Conservation (phyloP, 2,329 filamentous ascomycete genomes). For the Penicillium capsulatum region DNA sequence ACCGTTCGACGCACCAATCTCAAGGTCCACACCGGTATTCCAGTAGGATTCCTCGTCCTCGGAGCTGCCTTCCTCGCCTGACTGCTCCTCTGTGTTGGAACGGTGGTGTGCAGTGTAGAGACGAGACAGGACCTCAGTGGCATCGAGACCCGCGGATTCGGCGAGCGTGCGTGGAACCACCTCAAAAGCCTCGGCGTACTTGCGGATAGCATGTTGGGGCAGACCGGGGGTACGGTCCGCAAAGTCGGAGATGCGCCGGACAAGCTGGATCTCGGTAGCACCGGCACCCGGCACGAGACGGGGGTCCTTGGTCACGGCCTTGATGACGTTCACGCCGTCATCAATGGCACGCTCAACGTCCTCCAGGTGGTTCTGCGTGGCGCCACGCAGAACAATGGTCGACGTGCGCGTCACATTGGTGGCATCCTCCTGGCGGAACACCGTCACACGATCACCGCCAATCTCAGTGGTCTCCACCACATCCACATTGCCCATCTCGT, state of each 20-base stretch:
- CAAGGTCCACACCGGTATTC: constrained; percentile 90
- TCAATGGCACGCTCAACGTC: constrained; percentile 96
- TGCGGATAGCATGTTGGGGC: constrained; percentile 93
- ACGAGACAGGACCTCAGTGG: constrained; percentile 89
- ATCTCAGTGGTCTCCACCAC: constrained; percentile 97
- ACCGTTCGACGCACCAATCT: constrained; percentile 77
- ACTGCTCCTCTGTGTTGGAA: constrained; percentile 21
- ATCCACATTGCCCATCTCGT: constrained; percentile 95
- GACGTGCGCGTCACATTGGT: constrained; percentile 87
- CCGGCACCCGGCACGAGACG: constrained; percentile 90
- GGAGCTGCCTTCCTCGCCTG: constrained; percentile 34
- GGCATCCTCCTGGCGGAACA: constrained; percentile 82
- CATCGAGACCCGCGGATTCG: constrained; percentile 91
- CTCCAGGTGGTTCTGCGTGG: constrained; percentile 96
- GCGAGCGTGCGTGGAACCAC: constrained; percentile 91
- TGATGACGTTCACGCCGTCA: constrained; percentile 96
- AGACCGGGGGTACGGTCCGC: constrained; percentile 91
- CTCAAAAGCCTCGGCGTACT: constrained; percentile 96
- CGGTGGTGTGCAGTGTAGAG: constrained; percentile 87
- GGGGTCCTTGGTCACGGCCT: constrained; percentile 92
- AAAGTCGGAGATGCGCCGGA: constrained; percentile 83
- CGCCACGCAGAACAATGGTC: constrained; percentile 88
- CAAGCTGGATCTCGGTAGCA: constrained; percentile 88
- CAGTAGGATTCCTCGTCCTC: constrained; percentile 72
- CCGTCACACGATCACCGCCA: constrained; percentile 93